Evolutionary conservation across 345 rosid species (phyloP).

Genomic region (Boechera stricta): DNA sequence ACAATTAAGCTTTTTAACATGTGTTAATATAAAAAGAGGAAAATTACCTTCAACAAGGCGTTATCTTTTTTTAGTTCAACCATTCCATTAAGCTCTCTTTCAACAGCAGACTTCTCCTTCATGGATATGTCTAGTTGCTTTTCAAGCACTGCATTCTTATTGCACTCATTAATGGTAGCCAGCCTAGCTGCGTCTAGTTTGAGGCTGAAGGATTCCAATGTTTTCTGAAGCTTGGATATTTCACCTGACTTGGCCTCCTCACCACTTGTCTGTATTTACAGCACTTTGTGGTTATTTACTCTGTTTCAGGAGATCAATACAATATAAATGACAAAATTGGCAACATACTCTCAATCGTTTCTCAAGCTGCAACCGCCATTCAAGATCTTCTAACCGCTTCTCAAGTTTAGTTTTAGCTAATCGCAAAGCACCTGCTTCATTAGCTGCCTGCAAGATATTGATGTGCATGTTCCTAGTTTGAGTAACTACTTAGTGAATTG

Average conservation of each 20-base stretch:
- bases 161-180: constrained; percentile 83
- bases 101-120: constrained; percentile 77
- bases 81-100: constrained; percentile 68
- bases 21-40: constrained; percentile 12
- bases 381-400: constrained; percentile 90
- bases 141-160: constrained; percentile 84
- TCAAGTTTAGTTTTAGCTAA: constrained; percentile 94
- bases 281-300: constrained; percentile 25
- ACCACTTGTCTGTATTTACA: constrained; percentile 66
- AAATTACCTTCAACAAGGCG: constrained; percentile 66
- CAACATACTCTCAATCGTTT: constrained; percentile 82
- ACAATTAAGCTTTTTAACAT: constrained; percentile 23
- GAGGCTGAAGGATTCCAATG: constrained; percentile 75
- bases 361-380: constrained; percentile 90
- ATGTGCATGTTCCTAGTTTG: constrained; percentile 30
- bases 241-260: constrained; percentile 79
- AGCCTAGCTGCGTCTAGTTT: constrained; percentile 94
- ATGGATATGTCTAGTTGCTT: constrained; percentile 75
- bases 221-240: constrained; percentile 74
- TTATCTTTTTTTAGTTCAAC: constrained; percentile 77
- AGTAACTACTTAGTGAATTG: constrained; percentile 10
- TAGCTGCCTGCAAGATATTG: constrained; percentile 70
- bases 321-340: constrained; percentile 35
- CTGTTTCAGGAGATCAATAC: constrained; percentile 28
- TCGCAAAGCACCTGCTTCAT: constrained; percentile 94